phyloP scores from a whole-genome alignment of 805 yeast species.

The Zygotorulaspora florentina region DNA sequence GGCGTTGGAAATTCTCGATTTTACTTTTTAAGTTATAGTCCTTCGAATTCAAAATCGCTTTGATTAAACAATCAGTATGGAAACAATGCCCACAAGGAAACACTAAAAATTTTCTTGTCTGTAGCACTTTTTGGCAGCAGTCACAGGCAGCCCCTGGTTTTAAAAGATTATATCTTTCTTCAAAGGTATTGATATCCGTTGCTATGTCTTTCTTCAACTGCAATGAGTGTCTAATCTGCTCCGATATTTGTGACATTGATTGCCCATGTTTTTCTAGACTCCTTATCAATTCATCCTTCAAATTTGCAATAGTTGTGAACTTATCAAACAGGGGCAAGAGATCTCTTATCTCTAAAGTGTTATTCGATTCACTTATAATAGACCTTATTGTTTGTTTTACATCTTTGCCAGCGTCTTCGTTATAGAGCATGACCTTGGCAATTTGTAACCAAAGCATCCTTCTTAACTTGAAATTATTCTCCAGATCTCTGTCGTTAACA shows the following conservation, averaged over 20 bases:
- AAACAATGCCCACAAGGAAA: conserved; percentile 90
- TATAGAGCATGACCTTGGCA: conserved; percentile 33
- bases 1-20: conserved; percentile 42
- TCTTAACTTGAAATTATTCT: conserved; percentile 42
- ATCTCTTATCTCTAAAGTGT: conserved; percentile 66
- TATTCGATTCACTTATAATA: conserved; percentile 43
- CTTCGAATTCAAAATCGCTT: conserved; percentile 52
- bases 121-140: conserved; percentile 62
- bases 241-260: conserved; percentile 58
- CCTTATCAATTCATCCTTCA: conserved; percentile 76
- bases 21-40: conserved; percentile 64
- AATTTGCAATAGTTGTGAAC: conserved; percentile 70
- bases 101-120: conserved; percentile 66
- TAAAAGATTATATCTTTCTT: conserved; percentile 57
- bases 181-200: conserved; percentile 50
- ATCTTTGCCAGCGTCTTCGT: conserved; percentile 20
- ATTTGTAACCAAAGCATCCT: conserved; percentile 74
- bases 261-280: conserved; percentile 72
- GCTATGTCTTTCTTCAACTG: conserved; percentile 56
- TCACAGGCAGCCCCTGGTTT: conserved; percentile 84
- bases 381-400: conserved; percentile 34
- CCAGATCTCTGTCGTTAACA: conserved; percentile 35
- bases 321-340: conserved; percentile 82
- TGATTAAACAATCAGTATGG: conserved; percentile 83
- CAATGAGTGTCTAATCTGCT: conserved; percentile 74